These are phyloP conservation scores for Cladosporium phlei DNA, from an alignment of 2,329 filamentous ascomycete species.

Conservation along the genomic window DNA sequence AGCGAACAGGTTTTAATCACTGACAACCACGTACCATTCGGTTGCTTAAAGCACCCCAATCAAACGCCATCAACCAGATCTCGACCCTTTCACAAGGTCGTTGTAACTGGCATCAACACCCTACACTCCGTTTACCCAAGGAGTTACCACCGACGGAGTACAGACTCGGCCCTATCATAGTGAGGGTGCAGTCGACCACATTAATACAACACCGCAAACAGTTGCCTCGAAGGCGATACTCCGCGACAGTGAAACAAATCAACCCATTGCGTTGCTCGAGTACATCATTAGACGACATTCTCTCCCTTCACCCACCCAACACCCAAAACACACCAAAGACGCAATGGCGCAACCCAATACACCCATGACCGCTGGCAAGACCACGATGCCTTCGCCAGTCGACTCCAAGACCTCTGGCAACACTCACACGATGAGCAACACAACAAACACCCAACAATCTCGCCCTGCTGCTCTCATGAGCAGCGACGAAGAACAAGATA, in stretches of 20 bases:
- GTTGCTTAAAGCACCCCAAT: constrained; percentile 13
- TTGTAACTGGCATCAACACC: background rate
- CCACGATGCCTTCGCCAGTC: background rate
- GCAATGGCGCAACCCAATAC: constrained; percentile 9
- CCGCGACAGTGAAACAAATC: background rate
- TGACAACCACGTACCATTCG: constrained; percentile 13
- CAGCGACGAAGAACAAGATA: constrained; percentile 22
- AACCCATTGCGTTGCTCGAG: background rate
- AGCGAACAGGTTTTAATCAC: constrained; percentile 15
- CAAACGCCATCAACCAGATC: background rate
- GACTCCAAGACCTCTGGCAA: background rate
- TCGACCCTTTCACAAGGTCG: background rate
- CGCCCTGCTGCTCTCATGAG: constrained; percentile 15
- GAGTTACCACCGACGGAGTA: constrained; percentile 10
- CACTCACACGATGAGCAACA: constrained; percentile 17
- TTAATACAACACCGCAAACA: constrained; percentile 10
- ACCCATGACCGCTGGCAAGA: background rate
- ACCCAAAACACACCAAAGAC: background rate
- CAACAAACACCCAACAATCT: background rate
- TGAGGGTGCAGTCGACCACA: constrained; percentile 10
- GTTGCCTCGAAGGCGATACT: constrained; percentile 16
- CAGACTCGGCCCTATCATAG: constrained; percentile 12
- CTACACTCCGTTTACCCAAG: constrained; percentile 4
- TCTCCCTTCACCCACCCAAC: background rate
- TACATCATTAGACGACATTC: background rate